A percentile compares a stretch with the other conserved stretches of the same genome.
Evolutionary conservation across 139 green algal species (phyloP).

Genomic region (Gonium pectorale): DNA sequence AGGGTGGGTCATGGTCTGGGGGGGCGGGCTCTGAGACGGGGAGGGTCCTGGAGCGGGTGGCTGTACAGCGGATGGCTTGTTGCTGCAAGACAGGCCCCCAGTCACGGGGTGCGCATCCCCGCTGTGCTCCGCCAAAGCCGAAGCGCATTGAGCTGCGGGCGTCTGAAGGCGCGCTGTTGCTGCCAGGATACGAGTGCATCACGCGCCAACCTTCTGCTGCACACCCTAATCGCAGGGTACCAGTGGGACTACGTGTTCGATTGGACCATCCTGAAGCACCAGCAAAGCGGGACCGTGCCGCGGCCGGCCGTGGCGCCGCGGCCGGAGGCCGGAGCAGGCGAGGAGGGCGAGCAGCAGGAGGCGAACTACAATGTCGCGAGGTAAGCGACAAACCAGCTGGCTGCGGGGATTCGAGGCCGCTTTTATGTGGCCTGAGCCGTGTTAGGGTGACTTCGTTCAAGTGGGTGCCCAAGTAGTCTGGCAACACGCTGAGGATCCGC

Average conservation of each 20-base stretch:
- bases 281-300: slow-evolving; percentile 65
- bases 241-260: slow-evolving; percentile 99
- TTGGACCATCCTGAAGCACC: slow-evolving; percentile 99
- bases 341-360: slow-evolving; percentile 22
- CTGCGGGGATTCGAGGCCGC: not conserved
- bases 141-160: too few species aligned
- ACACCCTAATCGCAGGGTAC: slow-evolving; percentile 79
- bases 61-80: too few species aligned
- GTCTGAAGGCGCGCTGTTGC: too few species aligned
- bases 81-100: too few species aligned
- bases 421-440: not conserved
- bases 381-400: not conserved
- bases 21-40: too few species aligned
- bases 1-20: slow-evolving; percentile 75
- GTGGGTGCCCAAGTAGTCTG: too few species aligned
- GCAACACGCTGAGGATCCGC: too few species aligned
- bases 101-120: too few species aligned
- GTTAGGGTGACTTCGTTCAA: not conserved
- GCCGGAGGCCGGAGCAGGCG: not conserved
- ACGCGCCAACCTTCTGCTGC: too few species aligned
- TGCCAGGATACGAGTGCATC: too few species aligned
- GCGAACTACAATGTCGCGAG: slow-evolving; percentile 1
- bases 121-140: too few species aligned
- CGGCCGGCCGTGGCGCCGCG: not conserved
- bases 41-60: not conserved